A percentile compares a stretch with the other conserved stretches of the same genome.
phyloP scores from a whole-genome alignment of 2,329 filamentous ascomycete species.

The Trichoderma afroharzianum region DNA sequence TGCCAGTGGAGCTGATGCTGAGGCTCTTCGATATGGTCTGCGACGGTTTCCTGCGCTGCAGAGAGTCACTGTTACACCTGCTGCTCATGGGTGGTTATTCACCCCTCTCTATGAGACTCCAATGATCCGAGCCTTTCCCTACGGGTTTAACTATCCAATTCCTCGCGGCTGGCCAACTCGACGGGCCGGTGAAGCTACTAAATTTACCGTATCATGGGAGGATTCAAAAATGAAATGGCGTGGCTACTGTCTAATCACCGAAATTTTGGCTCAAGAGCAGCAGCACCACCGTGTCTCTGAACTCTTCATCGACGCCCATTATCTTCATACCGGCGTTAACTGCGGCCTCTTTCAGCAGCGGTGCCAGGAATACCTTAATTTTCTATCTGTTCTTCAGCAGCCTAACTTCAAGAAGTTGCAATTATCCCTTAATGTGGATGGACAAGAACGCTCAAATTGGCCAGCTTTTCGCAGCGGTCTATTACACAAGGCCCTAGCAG shows the following conservation, averaged over 20 bases:
- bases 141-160: not conserved
- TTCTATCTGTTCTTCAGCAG: not conserved
- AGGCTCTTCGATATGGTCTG: constrained; percentile 30
- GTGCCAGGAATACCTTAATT: not conserved
- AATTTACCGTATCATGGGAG: not conserved
- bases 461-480: not conserved
- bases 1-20: not conserved
- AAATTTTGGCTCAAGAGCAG: not conserved
- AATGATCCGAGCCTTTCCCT: constrained; percentile 36
- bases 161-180: not conserved
- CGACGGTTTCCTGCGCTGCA: constrained; percentile 33
- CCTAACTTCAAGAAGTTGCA: not conserved
- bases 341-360: not conserved
- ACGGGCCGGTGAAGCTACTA: not conserved
- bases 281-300: not conserved
- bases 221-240: not conserved
- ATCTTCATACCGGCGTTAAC: not conserved
- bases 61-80: constrained; percentile 38
- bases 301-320: not conserved
- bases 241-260: not conserved
- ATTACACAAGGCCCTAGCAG: not conserved
- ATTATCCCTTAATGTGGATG: not conserved
- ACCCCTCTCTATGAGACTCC: constrained; percentile 40
- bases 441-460: not conserved
- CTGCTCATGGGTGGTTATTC: constrained; percentile 36